A percentile compares a stretch with the other conserved stretches of the same genome.
Conservation (phyloP, 805 yeast genomes). For the Metschnikowia lochheadii region DNA sequence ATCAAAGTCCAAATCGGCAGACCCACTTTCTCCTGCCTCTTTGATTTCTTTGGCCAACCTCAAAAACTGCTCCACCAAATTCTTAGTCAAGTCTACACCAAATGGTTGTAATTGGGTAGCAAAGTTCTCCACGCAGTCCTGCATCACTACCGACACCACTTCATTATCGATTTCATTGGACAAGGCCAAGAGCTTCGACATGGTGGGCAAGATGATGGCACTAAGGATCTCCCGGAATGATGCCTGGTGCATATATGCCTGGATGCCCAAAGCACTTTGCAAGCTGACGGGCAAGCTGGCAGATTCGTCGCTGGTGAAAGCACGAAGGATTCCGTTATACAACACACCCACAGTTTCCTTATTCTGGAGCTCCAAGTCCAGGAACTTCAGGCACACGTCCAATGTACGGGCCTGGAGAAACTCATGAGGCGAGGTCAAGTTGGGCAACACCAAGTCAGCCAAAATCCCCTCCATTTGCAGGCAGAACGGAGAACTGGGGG, state of each 20-base stretch:
- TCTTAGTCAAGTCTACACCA: constrained; percentile 26
- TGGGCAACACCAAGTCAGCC: constrained; percentile 62
- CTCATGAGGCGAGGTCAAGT: constrained; percentile 54
- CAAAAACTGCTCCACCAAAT: constrained; percentile 26
- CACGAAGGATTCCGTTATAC: constrained; percentile 32
- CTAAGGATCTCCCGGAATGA: constrained; percentile 68
- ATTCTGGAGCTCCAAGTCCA: constrained; percentile 50
- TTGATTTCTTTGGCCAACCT: constrained; percentile 39
- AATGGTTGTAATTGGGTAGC: constrained; percentile 66
- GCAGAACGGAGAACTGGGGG: constrained; percentile 52
- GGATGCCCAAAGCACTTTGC: constrained; percentile 82
- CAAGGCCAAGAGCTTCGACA: constrained; percentile 71
- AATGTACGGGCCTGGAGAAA: constrained; percentile 75
- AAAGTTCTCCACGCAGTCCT: constrained; percentile 88
- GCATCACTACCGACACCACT: constrained; percentile 84
- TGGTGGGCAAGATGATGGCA: constrained; percentile 67
- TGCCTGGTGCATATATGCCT: constrained; percentile 63
- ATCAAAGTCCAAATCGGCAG: constrained; percentile 23
- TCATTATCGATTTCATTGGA: constrained; percentile 85
- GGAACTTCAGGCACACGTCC: constrained; percentile 61
- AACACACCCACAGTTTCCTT: constrained; percentile 22
- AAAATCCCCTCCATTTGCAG: constrained; percentile 69
- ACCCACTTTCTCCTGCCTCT: constrained; percentile 40
- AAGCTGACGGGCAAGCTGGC: constrained; percentile 67
- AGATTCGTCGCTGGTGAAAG: constrained; percentile 23